These are phyloP conservation scores for Suillus alpinus DNA, from an alignment of 768 basidiomycete genomes.

Conservation along the genomic window DNA sequence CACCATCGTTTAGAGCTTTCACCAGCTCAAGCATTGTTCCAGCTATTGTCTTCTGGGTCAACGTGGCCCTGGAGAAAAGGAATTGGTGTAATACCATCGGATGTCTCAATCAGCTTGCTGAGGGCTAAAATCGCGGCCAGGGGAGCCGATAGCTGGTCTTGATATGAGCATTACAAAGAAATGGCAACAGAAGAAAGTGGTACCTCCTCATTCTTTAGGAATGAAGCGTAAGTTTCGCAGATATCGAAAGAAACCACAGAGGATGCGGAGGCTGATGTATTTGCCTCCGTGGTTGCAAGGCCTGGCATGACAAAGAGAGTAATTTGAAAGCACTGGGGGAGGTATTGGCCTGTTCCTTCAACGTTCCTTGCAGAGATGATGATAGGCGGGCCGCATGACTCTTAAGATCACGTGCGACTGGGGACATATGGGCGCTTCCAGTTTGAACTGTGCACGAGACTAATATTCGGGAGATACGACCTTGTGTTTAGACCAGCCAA, in stretches of 20 bases:
- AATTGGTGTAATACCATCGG: slow-evolving; percentile 54
- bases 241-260: slow-evolving; percentile 38
- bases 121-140: slow-evolving; percentile 87
- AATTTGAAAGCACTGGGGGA: background rate
- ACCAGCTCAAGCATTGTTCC: slow-evolving; percentile 94
- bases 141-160: slow-evolving; percentile 66
- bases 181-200: slow-evolving; percentile 16
- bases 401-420: background rate
- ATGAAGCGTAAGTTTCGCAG: slow-evolving; percentile 51
- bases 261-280: background rate
- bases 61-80: slow-evolving; percentile 1
- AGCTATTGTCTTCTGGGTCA: slow-evolving; percentile 39
- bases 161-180: background rate
- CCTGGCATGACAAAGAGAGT: background rate
- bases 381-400: background rate
- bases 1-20: slow-evolving; percentile 75
- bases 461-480: too few species aligned
- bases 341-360: background rate
- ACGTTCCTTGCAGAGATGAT: background rate
- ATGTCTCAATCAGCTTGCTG: slow-evolving; percentile 76
- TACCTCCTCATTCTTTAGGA: slow-evolving; percentile 67
- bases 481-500: too few species aligned
- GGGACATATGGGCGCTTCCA: background rate
- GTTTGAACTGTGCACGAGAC: background rate
- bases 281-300: background rate